A percentile compares a stretch with the other conserved stretches of the same genome.
These are phyloP conservation scores for Penicillium sumatraense DNA, from an alignment of 2,329 filamentous ascomycete genomes.

Conservation along the genomic window DNA sequence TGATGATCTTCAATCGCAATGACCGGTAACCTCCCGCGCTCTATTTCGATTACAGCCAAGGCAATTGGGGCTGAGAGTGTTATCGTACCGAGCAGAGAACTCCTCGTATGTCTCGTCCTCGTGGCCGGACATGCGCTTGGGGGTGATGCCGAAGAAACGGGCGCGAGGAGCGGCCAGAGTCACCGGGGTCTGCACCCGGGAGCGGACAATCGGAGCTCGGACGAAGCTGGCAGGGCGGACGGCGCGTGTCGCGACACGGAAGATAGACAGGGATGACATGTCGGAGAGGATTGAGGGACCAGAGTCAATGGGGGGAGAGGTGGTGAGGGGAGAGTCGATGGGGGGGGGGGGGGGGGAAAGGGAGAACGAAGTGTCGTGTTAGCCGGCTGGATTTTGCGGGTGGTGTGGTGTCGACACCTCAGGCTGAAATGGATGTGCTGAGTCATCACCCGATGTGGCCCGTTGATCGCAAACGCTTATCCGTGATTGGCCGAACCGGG, in stretches of 20 bases:
- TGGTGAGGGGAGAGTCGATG: constrained; percentile 30
- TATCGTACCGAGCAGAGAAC: constrained; percentile 88
- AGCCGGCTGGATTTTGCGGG: constrained; percentile 41
- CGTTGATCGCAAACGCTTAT: constrained; percentile 27
- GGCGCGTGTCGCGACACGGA: constrained; percentile 73
- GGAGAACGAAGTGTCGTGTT: constrained; percentile 31
- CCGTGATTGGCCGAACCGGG: constrained; percentile 30
- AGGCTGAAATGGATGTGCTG: constrained; percentile 26
- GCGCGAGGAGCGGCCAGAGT: constrained; percentile 61
- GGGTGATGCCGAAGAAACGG: constrained; percentile 64
- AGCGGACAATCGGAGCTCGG: constrained; percentile 65
- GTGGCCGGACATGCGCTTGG: constrained; percentile 67
- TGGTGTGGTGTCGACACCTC: constrained; percentile 39
- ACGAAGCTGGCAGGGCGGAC: constrained; percentile 62
- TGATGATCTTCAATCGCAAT: background rate
- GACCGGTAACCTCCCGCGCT: constrained; percentile 1
- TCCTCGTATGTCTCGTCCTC: constrained; percentile 98
- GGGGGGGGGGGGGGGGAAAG: constrained; percentile 28
- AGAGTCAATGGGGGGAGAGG: constrained; percentile 23
- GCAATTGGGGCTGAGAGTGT: constrained; percentile 30
- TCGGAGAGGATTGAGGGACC: constrained; percentile 34
- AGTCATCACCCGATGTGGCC: constrained; percentile 28
- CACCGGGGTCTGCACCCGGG: constrained; percentile 62
- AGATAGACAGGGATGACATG: constrained; percentile 70
- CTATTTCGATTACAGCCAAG: constrained; percentile 12